Conservation (phyloP, 1,139 yeast species). For the Candida glucosophila region DNA sequence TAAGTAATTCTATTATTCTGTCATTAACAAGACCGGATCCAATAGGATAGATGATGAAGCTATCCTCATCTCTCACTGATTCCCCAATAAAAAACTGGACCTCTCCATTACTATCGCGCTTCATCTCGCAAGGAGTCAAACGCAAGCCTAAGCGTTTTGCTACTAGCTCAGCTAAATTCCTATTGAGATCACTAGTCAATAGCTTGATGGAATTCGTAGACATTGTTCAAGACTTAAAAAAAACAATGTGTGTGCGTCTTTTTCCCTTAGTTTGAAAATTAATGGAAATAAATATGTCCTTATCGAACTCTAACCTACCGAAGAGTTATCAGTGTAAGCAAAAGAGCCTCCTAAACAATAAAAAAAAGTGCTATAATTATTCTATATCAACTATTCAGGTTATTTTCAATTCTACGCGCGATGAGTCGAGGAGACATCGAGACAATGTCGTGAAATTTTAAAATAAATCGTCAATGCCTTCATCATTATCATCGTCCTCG, state of each 20-base stretch:
- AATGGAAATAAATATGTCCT: no score
- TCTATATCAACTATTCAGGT: no score
- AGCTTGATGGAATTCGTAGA: conserved; percentile 81
- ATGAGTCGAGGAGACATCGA: no score
- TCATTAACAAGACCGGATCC: conserved; percentile 69
- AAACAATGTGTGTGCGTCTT: no score
- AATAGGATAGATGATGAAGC: conserved; percentile 57
- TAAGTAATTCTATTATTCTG: conserved; percentile 60
- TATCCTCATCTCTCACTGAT: conserved; percentile 72
- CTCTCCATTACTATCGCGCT: conserved; percentile 65
- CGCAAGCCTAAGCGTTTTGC: conserved; percentile 56
- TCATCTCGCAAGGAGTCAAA: conserved; percentile 57
- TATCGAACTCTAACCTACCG: no score
- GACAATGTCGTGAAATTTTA: conserved; percentile 8
- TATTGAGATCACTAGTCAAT: conserved; percentile 85
- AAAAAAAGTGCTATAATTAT: no score
- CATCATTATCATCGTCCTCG: conserved; percentile 11
- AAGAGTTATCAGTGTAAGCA: no score
- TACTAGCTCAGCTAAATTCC: conserved; percentile 74
- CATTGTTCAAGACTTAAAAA: no score
- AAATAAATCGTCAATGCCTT: conserved; percentile 28
- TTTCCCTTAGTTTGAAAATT: no score
- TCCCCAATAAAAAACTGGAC: conserved; percentile 67
- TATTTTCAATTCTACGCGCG: no score
- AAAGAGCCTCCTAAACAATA: no score